A percentile compares a stretch with the other conserved stretches of the same genome.
These are phyloP conservation scores for Kuraishia piskuri DNA, from an alignment of 805 yeast genomes.

Conservation along the genomic window DNA sequence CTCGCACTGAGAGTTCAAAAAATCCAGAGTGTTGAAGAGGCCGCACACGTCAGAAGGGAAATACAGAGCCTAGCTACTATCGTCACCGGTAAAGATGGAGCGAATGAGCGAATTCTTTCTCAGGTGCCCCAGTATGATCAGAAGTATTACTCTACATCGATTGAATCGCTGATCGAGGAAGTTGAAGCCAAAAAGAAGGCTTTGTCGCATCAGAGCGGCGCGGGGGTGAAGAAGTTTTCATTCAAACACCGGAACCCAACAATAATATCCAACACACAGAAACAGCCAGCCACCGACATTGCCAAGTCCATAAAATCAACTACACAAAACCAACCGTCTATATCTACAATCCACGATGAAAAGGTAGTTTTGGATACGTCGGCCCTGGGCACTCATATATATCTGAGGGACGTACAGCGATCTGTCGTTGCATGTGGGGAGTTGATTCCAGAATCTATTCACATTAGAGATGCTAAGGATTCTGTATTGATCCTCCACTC, in stretches of 20 bases:
- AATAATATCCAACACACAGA: no score
- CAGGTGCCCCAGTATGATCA: slow-evolving; percentile 17
- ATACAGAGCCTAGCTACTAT: slow-evolving; percentile 12
- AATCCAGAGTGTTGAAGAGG: slow-evolving; percentile 1
- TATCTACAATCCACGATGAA: slow-evolving; percentile 7
- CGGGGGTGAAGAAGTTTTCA: slow-evolving; percentile 10
- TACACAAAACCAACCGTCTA: background rate
- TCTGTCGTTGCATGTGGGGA: background rate
- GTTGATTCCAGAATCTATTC: background rate
- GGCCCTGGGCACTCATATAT: background rate
- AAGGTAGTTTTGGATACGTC: slow-evolving; percentile 8
- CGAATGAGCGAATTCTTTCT: slow-evolving; percentile 1
- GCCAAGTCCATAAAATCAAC: background rate
- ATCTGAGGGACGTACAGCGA: background rate
- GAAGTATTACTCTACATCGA: slow-evolving; percentile 10
- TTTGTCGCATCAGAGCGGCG: slow-evolving; percentile 3
- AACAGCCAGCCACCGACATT: background rate
- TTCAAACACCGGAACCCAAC: slow-evolving; percentile 12
- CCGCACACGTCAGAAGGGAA: slow-evolving; percentile 5
- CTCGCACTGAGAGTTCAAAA: slow-evolving; percentile 1
- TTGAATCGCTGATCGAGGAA: slow-evolving; percentile 11
- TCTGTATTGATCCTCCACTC: background rate
- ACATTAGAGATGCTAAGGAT: background rate
- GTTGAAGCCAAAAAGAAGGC: slow-evolving; percentile 13
- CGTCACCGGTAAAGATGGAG: slow-evolving; percentile 8